Percentiles rank a stretch among this genome's conserved stretches.
Conservation (phyloP, 176 grass and related monocot species). For the bread wheat (Triticum aestivum) region DNA sequence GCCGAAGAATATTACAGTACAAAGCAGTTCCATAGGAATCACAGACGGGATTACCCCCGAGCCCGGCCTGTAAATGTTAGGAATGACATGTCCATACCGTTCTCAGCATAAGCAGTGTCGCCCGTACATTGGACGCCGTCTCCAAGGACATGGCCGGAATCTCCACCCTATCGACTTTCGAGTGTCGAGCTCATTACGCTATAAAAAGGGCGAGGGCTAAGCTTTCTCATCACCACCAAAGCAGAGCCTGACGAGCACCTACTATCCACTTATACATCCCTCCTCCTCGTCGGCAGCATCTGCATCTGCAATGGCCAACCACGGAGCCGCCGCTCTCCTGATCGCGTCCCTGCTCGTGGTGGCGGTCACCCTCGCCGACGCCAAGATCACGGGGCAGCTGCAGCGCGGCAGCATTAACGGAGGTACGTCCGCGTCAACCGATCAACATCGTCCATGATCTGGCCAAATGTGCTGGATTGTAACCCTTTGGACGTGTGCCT, state of each 20-base stretch:
- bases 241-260: neutral
- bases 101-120: neutral
- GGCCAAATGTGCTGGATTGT: too few species aligned
- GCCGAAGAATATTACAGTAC: neutral
- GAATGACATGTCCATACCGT: neutral
- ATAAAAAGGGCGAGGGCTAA: neutral
- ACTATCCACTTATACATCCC: neutral
- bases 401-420: neutral
- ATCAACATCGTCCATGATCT: too few species aligned
- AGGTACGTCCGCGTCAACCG: neutral
- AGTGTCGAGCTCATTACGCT: neutral
- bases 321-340: slow-evolving; percentile 18
- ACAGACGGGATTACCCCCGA: neutral
- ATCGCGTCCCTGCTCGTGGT: slow-evolving; percentile 29
- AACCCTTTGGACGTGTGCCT: too few species aligned
- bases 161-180: neutral
- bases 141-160: neutral
- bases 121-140: neutral
- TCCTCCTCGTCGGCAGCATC: neutral
- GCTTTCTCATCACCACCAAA: neutral
- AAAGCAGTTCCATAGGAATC: slow-evolving; percentile 10
- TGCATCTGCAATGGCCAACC: slow-evolving; percentile 33
- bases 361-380: slow-evolving; percentile 21
- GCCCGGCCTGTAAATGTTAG: neutral
- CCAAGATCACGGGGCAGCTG: neutral